phyloP scores from a whole-genome alignment of 1,139 yeast species.

The Nadsonia commutata region DNA sequence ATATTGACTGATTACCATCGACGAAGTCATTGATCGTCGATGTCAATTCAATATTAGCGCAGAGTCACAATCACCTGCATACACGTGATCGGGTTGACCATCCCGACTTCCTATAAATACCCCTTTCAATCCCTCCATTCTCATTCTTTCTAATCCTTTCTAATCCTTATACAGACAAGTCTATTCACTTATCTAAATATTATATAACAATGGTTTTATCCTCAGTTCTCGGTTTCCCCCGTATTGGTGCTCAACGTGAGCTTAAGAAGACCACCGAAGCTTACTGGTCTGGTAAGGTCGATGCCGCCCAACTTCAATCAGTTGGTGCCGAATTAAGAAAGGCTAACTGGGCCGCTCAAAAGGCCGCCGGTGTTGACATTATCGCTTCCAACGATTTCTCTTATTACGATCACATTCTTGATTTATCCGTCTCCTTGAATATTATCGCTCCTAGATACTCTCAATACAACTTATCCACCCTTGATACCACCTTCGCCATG shows the following conservation, averaged over 20 bases:
- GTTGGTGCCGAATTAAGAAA: conserved; percentile 94
- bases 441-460: conserved; percentile 95
- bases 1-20: too few relatives aligned
- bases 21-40: too few relatives aligned
- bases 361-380: conserved; percentile 93
- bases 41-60: too few relatives aligned
- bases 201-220: conserved; percentile 67
- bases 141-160: conserved; percentile 4
- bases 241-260: conserved; percentile 96
- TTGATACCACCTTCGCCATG: conserved; percentile 95
- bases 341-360: conserved; percentile 94
- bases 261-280: conserved; percentile 96
- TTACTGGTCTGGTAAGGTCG: conserved; percentile 92
- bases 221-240: conserved; percentile 97
- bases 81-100: too few relatives aligned
- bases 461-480: conserved; percentile 75
- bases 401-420: conserved; percentile 92
- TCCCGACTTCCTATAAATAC: not conserved
- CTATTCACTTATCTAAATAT: not conserved
- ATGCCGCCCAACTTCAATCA: conserved; percentile 73
- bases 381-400: conserved; percentile 98
- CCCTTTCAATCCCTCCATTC: not conserved
- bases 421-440: conserved; percentile 82
- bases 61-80: too few relatives aligned
- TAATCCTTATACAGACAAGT: not conserved